These are phyloP conservation scores for Nannizziopsis barbatae DNA, from an alignment of 2,329 filamentous ascomycete genomes.

Conservation along the genomic window DNA sequence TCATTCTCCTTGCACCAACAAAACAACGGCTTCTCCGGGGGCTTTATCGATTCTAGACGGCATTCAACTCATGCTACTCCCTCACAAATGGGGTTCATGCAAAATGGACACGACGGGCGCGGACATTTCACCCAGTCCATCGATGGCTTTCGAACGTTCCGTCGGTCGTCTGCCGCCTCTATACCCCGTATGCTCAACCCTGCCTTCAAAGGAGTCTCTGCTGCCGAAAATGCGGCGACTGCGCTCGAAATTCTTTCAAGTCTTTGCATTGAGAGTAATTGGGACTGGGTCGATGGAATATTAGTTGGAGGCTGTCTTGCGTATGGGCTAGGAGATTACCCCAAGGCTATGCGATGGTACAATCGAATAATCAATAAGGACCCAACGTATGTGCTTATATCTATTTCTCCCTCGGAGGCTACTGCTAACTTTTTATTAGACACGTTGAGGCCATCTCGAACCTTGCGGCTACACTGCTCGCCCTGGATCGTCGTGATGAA, in stretches of 20 bases:
- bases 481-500: slow-evolving; percentile 68
- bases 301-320: slow-evolving; percentile 81
- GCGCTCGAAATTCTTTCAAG: slow-evolving; percentile 61
- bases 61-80: slow-evolving; percentile 10
- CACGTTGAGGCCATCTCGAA: slow-evolving; percentile 93
- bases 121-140: slow-evolving; percentile 21
- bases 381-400: slow-evolving; percentile 35
- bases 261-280: slow-evolving; percentile 66
- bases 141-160: slow-evolving; percentile 25
- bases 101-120: slow-evolving; percentile 11
- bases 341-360: slow-evolving; percentile 49
- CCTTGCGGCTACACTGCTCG: slow-evolving; percentile 76
- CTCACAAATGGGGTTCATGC: slow-evolving; percentile 14
- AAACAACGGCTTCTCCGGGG: not conserved
- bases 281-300: slow-evolving; percentile 90
- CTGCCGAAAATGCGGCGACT: slow-evolving; percentile 48
- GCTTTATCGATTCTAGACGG: slow-evolving; percentile 12
- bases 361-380: slow-evolving; percentile 48
- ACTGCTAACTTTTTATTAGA: slow-evolving; percentile 35
- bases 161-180: slow-evolving; percentile 25
- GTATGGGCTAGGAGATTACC: slow-evolving; percentile 77
- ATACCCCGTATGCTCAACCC: slow-evolving; percentile 26
- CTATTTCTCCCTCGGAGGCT: slow-evolving; percentile 6
- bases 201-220: slow-evolving; percentile 30
- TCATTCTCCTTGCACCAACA: slow-evolving; percentile 10